These are phyloP conservation scores for Lonicera japonica DNA, from an alignment of 129 eudicot genomes.

Conservation along the genomic window DNA sequence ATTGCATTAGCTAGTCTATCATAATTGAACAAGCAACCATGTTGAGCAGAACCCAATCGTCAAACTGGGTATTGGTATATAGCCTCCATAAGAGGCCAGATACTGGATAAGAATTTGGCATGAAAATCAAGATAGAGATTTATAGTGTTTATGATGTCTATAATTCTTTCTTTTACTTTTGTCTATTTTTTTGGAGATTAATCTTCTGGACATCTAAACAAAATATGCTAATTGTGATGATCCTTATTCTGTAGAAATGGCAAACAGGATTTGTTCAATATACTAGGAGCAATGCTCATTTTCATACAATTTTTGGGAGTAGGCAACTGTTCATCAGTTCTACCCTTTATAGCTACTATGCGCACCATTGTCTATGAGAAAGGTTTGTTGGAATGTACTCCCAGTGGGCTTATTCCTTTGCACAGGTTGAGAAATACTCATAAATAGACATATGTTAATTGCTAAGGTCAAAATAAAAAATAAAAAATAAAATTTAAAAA, in stretches of 20 bases:
- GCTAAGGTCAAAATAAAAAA: background rate
- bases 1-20: too few relatives aligned
- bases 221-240: background rate
- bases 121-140: too few relatives aligned
- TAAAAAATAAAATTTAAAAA: too few relatives aligned
- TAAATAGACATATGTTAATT: background rate
- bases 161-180: background rate
- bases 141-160: slow-evolving; percentile 3
- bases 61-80: too few relatives aligned
- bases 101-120: too few relatives aligned
- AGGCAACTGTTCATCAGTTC: slow-evolving; percentile 8
- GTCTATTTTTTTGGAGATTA: background rate
- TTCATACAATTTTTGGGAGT: slow-evolving; percentile 13
- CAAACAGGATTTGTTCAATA: slow-evolving; percentile 19
- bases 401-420: slow-evolving; percentile 13
- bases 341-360: slow-evolving; percentile 3
- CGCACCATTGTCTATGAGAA: slow-evolving; percentile 13
- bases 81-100: too few relatives aligned
- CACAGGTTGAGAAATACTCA: slow-evolving; percentile 13
- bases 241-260: slow-evolving; percentile 3
- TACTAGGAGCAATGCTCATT: slow-evolving; percentile 13
- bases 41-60: too few relatives aligned
- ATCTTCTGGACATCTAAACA: background rate
- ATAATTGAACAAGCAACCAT: too few relatives aligned
- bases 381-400: slow-evolving; percentile 23